Evolutionary conservation across 2,329 filamentous ascomycete genomes (phyloP).

Genomic region (Ceratocystis cubensis): DNA sequence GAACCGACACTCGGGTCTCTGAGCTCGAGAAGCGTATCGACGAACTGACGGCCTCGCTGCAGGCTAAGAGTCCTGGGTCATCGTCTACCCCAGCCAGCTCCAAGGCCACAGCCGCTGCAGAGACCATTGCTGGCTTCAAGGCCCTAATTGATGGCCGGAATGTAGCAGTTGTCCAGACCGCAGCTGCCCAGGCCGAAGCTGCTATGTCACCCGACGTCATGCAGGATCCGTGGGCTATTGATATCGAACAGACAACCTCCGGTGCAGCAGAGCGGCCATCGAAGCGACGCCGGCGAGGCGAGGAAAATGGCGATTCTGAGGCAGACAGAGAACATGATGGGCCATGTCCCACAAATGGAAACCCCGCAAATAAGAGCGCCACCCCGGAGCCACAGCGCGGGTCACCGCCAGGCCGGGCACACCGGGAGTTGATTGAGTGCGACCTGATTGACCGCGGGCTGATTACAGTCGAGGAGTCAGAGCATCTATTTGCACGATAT

Average conservation of each 20-base stretch:
- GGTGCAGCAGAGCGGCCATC: constrained; percentile 2
- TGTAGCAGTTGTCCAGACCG: not conserved
- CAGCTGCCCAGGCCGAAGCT: constrained; percentile 1
- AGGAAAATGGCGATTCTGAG: not conserved
- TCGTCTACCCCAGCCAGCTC: not conserved
- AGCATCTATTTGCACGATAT: constrained; percentile 45
- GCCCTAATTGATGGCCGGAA: constrained; percentile 23
- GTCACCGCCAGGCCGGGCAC: constrained; percentile 16
- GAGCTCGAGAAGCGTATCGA: constrained; percentile 91
- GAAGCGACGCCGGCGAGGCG: constrained; percentile 11
- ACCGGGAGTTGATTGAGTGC: constrained; percentile 21
- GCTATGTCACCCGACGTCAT: constrained; percentile 21
- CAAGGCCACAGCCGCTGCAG: constrained; percentile 25
- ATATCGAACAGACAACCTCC: not conserved
- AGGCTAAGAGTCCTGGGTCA: constrained; percentile 34
- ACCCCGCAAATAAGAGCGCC: not conserved
- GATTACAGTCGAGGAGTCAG: constrained; percentile 43
- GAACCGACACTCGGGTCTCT: constrained; percentile 77
- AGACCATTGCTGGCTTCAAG: constrained; percentile 17
- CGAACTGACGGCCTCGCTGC: constrained; percentile 66
- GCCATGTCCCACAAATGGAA: not conserved
- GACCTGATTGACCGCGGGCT: constrained; percentile 49
- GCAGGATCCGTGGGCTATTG: constrained; percentile 26
- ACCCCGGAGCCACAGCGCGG: constrained; percentile 20
- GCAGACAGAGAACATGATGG: not conserved